Evolutionary conservation across 306 rosid species (phyloP), one percentile per base, ranked within the genome.

Genomic region (Lithocarpus polystachyus): DNA sequence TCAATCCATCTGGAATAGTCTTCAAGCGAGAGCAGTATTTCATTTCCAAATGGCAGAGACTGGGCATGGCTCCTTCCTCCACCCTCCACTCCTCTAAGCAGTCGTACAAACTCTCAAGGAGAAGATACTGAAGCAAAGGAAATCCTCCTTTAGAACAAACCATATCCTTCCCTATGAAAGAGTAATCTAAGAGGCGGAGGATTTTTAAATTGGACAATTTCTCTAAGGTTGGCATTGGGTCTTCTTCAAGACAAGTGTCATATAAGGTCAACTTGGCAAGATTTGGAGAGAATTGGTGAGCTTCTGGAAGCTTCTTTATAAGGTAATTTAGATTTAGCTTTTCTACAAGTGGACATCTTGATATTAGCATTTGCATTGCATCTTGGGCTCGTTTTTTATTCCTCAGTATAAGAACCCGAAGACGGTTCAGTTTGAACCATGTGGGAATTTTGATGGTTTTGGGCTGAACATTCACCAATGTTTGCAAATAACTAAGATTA

Each of bases 61-160:
- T 48, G 60, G 64, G 56, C 92, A 87, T 79, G 33, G 88, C 89
- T 59, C 78, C 88, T 83, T 85, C 78, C 14, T 81, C 86, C 80
- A 88, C 69, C 72, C 72, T 83, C 92, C 88, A 90, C 84, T 83
- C 82, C 73, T 83, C 82, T 10, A 90, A 55, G n/a, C n/a, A n/a
- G 6, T 74, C 54, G 1, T 11, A 2, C 61, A 90, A 74, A 4
- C 17, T 37, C 2, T 8, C 0, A 4, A 90, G 43, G 70, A 28
- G 9, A 51, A 88, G 74, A 74, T 75, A 62, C 60, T 87, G 80
- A 10, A 86, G 87, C 37, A 64, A 82, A 74, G 80, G 88, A 54
- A 90, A 90, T 31, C 89, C 89, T 61, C 26, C 26, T 31, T 20
- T 14, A 5, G 80, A 79, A 79, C 81, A 86, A 75, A 81, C 73